Percentiles rank a stretch among this genome's conserved stretches.
Evolutionary conservation across 2,329 filamentous ascomycete species (phyloP).

Genomic region (Curvularia spicifera): DNA sequence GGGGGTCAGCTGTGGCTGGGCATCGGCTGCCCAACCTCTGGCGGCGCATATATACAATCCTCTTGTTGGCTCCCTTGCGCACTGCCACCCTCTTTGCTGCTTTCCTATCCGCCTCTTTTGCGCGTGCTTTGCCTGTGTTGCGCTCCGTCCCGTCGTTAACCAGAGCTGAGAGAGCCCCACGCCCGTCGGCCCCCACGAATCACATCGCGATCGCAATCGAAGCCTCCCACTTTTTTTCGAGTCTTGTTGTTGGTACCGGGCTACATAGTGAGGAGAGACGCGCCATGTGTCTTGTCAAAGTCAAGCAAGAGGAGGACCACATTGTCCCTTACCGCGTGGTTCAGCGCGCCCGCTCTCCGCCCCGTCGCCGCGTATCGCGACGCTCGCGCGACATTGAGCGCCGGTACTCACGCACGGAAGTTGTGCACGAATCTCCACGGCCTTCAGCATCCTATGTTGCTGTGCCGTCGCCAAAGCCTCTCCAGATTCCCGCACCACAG

Average conservation of each 20-base stretch:
- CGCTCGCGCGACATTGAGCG: conserved; percentile 27
- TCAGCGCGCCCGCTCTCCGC: conserved; percentile 38
- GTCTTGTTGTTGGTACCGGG: conserved; percentile 3
- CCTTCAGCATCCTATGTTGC: conserved; percentile 41
- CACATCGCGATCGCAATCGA: conserved; percentile 38
- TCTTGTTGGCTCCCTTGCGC: conserved; percentile 23
- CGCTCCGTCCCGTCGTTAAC: conserved; percentile 17
- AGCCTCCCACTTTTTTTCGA: conserved; percentile 11
- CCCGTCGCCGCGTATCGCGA: conserved; percentile 36
- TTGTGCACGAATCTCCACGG: conserved; percentile 40
- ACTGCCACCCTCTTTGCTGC: conserved; percentile 20
- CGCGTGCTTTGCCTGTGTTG: conserved; percentile 14
- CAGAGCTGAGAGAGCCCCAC: conserved; percentile 24
- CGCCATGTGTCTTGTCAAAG: conserved; percentile 56
- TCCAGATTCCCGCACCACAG: conserved; percentile 49
- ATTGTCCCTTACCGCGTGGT: conserved; percentile 50
- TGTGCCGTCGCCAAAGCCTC: conserved; percentile 41
- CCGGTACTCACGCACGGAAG: conserved; percentile 41
- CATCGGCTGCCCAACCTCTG: conserved; percentile 29
- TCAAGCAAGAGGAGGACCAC: conserved; percentile 54
- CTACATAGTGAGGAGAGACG: conserved; percentile 5
- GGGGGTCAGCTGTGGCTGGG: conserved; percentile 43
- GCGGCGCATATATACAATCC: conserved; percentile 25
- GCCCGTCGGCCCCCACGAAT: conserved; percentile 40
- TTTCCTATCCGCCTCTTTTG: conserved; percentile 1